These are phyloP conservation scores for Thalassiosira mediterranea DNA, from an alignment of 352 stramenopile species.

Conservation along the genomic window DNA sequence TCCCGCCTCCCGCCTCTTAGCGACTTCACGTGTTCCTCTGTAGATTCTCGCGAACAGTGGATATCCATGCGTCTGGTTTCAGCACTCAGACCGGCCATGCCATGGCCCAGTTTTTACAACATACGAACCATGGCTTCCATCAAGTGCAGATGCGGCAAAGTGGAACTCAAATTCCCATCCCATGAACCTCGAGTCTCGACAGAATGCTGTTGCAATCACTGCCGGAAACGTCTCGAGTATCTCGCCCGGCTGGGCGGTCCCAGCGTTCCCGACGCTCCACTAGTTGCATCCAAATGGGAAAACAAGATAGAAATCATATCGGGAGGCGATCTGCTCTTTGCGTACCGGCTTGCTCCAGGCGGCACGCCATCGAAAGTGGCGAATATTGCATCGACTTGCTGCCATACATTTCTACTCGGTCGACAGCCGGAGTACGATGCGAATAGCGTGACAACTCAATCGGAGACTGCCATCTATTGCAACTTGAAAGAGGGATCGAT, in stretches of 20 bases:
- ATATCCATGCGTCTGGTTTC: too few relatives aligned
- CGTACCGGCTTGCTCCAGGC: constrained; percentile 5
- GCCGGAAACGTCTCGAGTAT: constrained; percentile 9
- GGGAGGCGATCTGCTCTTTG: constrained; percentile 15
- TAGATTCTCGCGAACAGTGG: too few relatives aligned
- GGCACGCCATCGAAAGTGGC: neutral
- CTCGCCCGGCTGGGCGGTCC: constrained; percentile 15
- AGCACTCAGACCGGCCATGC: too few relatives aligned
- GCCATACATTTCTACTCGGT: constrained; percentile 23
- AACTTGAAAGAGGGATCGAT: neutral
- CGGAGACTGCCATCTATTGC: neutral
- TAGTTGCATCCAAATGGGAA: constrained; percentile 21
- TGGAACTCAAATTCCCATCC: constrained; percentile 7
- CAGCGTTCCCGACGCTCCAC: too few relatives aligned
- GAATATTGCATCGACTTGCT: constrained; percentile 23
- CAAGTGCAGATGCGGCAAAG: constrained; percentile 20
- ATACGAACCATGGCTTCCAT: constrained; percentile 21
- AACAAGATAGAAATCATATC: constrained; percentile 9
- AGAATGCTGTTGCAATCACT: constrained; percentile 31
- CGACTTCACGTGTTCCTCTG: too few relatives aligned
- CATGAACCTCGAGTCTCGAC: constrained; percentile 11
- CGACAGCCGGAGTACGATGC: constrained; percentile 16
- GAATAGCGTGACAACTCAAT: constrained; percentile 15
- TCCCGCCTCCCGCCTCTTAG: too few relatives aligned
- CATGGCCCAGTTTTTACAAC: too few relatives aligned